Evolutionary conservation across 345 rosid genomes (phyloP), one percentile per base, ranked within the genome.

Genomic region (Triadica sebifera): DNA sequence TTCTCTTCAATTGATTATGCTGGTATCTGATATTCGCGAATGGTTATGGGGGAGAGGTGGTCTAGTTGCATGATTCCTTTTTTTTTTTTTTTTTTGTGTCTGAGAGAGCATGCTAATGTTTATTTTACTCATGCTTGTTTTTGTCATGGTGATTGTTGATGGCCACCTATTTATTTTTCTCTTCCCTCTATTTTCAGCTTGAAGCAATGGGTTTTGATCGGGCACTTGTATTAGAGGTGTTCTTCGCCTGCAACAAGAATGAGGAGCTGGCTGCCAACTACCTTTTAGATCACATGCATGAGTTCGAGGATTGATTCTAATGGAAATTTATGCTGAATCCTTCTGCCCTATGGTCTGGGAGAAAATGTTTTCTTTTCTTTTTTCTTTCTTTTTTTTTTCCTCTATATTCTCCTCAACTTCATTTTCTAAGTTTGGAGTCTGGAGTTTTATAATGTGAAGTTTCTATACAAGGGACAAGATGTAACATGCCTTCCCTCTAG

Each of bases 191-290:
- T 7, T 74, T 70, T 24, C 82, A 94, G 97, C 97, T 92, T 67
- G 98, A 89, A 80, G 97, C 89, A 6, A 92, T 94, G 98, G 97
- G 98, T 11, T 94, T 90, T 68, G 91, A 90, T 74, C 86, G 93
- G 56, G 90, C 85, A 10, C 86, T 88, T 45, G n/a, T n/a, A n/a
- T n/a, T n/a, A n/a, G n/a, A n/a, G n/a, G n/a, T n/a, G n/a, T n/a
- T n/a, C n/a, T n/a, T 97, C 88, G 5, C 72, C 90, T 55, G 97
- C 87, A 90, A 94, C 91, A 92, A 92, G 92, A 84, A 94, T 37
- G 98, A 92, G 78, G 98, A 90, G 77, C 84, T 92, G 71, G 98
- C 98, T n/a, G 97, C 97, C 45, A 94, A 94, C 86, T 89, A 92
- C 77, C 97, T 92, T 74, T 75, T 92, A 76, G 98, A 94, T 78